A percentile compares a stretch with the other conserved stretches of the same genome.
phyloP scores from a whole-genome alignment of 768 basidiomycete species.

The Arthromyces matolae region DNA sequence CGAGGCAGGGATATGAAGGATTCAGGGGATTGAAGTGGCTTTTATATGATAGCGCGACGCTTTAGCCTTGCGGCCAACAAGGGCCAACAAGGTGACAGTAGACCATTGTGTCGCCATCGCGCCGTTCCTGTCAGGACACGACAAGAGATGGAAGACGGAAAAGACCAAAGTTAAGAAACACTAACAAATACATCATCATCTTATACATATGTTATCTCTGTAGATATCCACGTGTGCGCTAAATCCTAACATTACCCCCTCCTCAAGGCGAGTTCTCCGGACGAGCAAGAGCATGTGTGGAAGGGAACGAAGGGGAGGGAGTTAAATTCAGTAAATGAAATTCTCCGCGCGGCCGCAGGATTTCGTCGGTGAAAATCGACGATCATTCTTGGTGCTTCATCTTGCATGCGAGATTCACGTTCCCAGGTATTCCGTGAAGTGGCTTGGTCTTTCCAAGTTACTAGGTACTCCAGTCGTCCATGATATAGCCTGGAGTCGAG shows the following conservation, averaged over 20 bases:
- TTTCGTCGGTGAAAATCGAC: too few relatives aligned
- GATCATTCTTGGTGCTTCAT: too few relatives aligned
- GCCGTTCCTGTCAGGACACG: background rate
- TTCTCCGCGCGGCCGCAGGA: background rate
- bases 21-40: too few relatives aligned
- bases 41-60: too few relatives aligned
- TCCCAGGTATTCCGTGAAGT: conserved; percentile 1
- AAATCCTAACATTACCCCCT: conserved; percentile 5
- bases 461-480: background rate
- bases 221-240: too few relatives aligned
- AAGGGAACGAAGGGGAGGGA: background rate
- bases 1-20: too few relatives aligned
- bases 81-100: too few relatives aligned
- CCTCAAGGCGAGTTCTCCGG: background rate
- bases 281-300: background rate
- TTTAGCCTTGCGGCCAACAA: too few relatives aligned
- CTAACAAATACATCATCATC: background rate
- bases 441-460: conserved; percentile 1
- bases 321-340: background rate
- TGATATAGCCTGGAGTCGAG: background rate
- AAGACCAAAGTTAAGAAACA: background rate
- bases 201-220: too few relatives aligned
- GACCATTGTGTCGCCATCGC: too few relatives aligned
- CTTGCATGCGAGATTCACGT: background rate
- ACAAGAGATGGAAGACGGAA: background rate